phyloP scores from a whole-genome alignment of 75 land plant genomes.

The Sequoia sempervirens region DNA sequence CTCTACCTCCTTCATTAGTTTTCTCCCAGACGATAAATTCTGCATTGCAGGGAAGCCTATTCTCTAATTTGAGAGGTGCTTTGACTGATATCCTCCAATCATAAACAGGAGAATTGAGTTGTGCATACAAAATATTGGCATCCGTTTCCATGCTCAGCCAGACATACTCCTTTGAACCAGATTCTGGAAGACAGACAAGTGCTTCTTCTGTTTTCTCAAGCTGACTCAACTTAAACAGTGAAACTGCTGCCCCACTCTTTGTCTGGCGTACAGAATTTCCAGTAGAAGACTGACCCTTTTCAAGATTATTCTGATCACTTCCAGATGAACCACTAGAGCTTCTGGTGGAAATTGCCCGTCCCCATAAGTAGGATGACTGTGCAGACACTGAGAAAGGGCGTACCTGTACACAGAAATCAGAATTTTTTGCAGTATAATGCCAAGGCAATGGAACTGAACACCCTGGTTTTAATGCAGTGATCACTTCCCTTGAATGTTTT shows the following conservation, averaged over 20 bases:
- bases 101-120: conserved; percentile 71
- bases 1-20: conserved; percentile 44
- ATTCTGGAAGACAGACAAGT: conserved; percentile 28
- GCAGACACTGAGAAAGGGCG: conserved; percentile 58
- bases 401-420: conserved; percentile 10
- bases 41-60: conserved; percentile 80
- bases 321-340: conserved; percentile 20
- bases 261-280: conserved; percentile 23
- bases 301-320: conserved; percentile 25
- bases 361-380: conserved; percentile 60
- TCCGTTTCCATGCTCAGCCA: conserved; percentile 85
- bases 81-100: conserved; percentile 89
- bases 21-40: conserved; percentile 89
- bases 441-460: too few relatives aligned
- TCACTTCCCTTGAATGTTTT: too few relatives aligned
- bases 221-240: conserved; percentile 45
- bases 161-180: conserved; percentile 29
- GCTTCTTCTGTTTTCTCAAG: conserved; percentile 86
- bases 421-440: too few relatives aligned
- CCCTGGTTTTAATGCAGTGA: too few relatives aligned
- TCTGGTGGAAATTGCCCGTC: conserved; percentile 36
- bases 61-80: conserved; percentile 87
- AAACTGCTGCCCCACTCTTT: conserved; percentile 23
- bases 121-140: conserved; percentile 80
- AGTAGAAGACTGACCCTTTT: conserved; percentile 25